phyloP scores from a whole-genome alignment of 345 rosid species.

The Arabis hirsuta region DNA sequence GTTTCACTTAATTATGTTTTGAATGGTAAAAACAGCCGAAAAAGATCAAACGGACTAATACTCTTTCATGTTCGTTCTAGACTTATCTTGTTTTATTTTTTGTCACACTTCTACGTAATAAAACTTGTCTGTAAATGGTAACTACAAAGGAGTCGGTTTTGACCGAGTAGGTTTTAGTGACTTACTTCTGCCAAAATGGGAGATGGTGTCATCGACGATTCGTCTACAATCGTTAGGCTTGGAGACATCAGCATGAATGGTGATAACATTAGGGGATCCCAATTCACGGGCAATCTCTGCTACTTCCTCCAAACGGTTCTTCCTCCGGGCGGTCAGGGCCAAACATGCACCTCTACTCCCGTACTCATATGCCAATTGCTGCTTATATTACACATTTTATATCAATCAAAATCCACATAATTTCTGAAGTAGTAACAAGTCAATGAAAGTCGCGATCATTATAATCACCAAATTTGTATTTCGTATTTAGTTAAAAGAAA shows the following conservation, averaged over 20 bases:
- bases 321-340: constrained; percentile 55
- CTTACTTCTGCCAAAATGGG: constrained; percentile 58
- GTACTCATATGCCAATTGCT: constrained; percentile 59
- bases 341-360: constrained; percentile 61
- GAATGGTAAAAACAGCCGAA: neutral
- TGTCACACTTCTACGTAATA: neutral
- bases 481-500: too few species aligned
- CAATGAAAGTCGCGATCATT: too few species aligned
- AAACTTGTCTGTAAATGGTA: constrained; percentile 11
- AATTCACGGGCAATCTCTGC: constrained; percentile 51
- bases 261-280: constrained; percentile 60
- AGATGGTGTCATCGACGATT: constrained; percentile 53
- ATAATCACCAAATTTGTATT: too few species aligned
- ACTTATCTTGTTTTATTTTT: neutral
- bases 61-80: too few species aligned
- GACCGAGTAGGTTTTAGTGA: neutral
- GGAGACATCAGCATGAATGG: constrained; percentile 53
- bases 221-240: constrained; percentile 56
- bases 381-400: too few species aligned
- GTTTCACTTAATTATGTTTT: neutral
- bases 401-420: too few species aligned
- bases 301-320: constrained; percentile 48
- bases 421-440: too few species aligned
- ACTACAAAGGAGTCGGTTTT: neutral
- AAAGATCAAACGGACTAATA: too few species aligned